phyloP scores from a whole-genome alignment of 2,329 filamentous ascomycete genomes.

The Fusarium mundagurra region DNA sequence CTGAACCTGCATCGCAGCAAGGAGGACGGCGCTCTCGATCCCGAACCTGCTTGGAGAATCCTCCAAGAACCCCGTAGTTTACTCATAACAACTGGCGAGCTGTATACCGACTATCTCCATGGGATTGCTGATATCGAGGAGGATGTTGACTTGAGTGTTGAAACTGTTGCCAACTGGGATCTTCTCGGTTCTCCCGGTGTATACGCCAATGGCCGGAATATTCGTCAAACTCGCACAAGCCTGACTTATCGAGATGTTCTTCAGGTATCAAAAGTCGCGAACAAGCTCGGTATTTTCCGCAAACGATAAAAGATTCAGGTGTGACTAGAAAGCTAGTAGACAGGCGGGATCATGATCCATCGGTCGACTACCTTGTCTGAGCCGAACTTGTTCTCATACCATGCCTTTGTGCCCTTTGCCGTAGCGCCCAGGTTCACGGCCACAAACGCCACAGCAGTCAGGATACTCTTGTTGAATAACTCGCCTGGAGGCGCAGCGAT shows the following conservation, averaged over 20 bases:
- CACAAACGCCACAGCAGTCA: conserved; percentile 78
- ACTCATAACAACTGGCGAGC: conserved; percentile 73
- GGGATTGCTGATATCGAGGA: conserved; percentile 74
- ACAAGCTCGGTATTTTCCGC: conserved; percentile 66
- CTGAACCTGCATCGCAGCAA: conserved; percentile 78
- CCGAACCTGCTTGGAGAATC: conserved; percentile 64
- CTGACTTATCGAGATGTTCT: conserved; percentile 88
- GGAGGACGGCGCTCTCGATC: conserved; percentile 66
- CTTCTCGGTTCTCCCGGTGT: conserved; percentile 63
- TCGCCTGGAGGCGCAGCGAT: conserved; percentile 74
- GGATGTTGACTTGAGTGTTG: conserved; percentile 71
- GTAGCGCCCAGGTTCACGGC: conserved; percentile 83
- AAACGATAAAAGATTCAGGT: conserved; percentile 48
- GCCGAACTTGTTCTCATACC: conserved; percentile 84
- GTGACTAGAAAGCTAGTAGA: conserved; percentile 58
- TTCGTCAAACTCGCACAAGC: conserved; percentile 72
- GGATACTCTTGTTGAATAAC: conserved; percentile 76
- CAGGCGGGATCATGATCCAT: conserved; percentile 80
- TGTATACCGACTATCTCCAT: conserved; percentile 79
- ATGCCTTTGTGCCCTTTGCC: conserved; percentile 78
- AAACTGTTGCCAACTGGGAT: conserved; percentile 77
- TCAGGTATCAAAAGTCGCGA: conserved; percentile 78
- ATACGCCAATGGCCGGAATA: conserved; percentile 63
- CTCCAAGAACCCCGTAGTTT: conserved; percentile 87
- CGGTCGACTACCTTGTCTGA: conserved; percentile 66